Conservation (phyloP, 2,329 filamentous ascomycete species). For the Didymella exigua region DNA sequence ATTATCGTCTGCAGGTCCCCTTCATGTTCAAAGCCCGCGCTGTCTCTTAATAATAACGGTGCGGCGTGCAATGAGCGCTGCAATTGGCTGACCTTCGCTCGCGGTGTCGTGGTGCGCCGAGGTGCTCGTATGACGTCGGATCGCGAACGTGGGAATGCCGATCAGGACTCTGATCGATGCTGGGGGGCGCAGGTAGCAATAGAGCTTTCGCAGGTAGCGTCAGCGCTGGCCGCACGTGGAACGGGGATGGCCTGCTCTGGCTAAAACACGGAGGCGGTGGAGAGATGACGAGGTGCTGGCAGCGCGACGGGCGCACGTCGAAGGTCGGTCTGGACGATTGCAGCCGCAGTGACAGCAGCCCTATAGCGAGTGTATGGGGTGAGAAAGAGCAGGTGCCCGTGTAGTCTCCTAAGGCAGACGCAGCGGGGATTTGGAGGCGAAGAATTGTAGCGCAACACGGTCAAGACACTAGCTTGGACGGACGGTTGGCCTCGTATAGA, state of each 20-base stretch:
- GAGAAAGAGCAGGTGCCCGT: constrained; percentile 1
- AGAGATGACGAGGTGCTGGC: constrained; percentile 10
- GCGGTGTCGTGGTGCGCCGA: constrained; percentile 10
- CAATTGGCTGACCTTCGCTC: constrained; percentile 4
- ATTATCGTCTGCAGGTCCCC: constrained; percentile 31
- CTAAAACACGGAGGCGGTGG: constrained; percentile 18
- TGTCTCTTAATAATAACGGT: constrained; percentile 3
- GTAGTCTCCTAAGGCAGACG: constrained; percentile 8
- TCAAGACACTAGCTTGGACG: constrained; percentile 9
- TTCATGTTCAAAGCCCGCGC: constrained; percentile 35
- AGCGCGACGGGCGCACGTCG: constrained; percentile 5
- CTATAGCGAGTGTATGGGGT: constrained; percentile 17
- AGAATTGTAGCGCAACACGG: constrained; percentile 13
- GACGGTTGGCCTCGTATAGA: constrained; percentile 16
- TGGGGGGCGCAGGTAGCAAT: constrained; percentile 6
- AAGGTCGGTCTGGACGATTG: background rate
- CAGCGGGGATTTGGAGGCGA: constrained; percentile 13
- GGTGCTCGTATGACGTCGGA: constrained; percentile 4
- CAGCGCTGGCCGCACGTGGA: constrained; percentile 5
- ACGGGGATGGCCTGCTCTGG: constrained; percentile 15
- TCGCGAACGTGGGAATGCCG: background rate
- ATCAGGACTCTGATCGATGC: constrained; percentile 1
- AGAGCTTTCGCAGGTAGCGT: constrained; percentile 3
- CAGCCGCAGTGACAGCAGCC: background rate
- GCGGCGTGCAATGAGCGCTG: constrained; percentile 8